Base-by-base conservation (phyloP, 768 basidiomycete genomes). In the Mycena rosella region DNA sequence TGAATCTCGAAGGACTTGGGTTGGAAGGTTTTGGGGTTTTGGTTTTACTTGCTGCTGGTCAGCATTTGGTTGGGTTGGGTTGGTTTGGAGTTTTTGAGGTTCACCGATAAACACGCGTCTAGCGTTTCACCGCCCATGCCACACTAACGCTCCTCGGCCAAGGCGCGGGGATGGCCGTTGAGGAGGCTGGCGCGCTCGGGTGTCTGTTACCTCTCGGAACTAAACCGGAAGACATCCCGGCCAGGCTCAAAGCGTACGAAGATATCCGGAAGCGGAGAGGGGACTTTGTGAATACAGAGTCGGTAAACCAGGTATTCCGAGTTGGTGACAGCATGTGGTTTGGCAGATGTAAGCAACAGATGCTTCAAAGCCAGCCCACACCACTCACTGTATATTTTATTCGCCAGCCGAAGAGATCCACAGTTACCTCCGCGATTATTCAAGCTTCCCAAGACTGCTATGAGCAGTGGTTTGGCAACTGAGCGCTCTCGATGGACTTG, bases 161-260 rank as follows among this genome's bases (percentile, higher is more conserved):
- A 53, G 74, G 76, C 22, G 75, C 75, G n/a, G 75, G 67, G 10
- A 74, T 76, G 59, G 76, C 74, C 10, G 68, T 75, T 52, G 76
- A 77, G 55, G 75, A 69, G 3, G 67, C 57, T 2, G 67, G 58
- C 3, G 27, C 59, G 5, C 27, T 69, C 7, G 58, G 63, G 14
- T 38, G 42, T 22, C 34, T 69, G 18, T 26, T 69, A 26, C 63
- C 68, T 3, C 9, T 40, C 0, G 68, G 68, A 11, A 69, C 68
- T 0, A 26, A 7, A 14, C 54, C 38, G 17, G 55, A 57, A 22
- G 60, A 70, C 34, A 30, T 70, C 14, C 59, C 53, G 7, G 55
- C 44, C 1, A 27, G 64, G 14, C 42, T 70, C 2, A 22, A 58
- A 13, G 63, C 54, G 29, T 70, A 55, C 22, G 47, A 65, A 22